phyloP scores from a whole-genome alignment of 2,329 filamentous ascomycete species.

The Coleophoma eucalyptorum region DNA sequence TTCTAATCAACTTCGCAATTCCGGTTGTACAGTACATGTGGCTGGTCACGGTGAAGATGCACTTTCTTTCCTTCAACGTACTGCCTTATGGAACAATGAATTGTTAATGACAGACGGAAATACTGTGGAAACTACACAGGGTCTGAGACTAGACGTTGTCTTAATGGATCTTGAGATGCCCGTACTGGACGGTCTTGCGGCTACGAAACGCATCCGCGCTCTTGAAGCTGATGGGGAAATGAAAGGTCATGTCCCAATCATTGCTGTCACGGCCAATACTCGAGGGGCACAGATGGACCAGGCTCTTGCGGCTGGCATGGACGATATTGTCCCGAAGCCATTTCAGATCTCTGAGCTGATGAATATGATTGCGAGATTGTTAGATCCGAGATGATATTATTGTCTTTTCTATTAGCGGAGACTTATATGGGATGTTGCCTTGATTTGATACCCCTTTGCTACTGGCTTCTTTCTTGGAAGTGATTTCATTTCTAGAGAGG shows the following conservation, averaged over 20 bases:
- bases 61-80: conserved; percentile 48
- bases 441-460: no score
- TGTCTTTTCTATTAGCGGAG: no score
- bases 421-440: no score
- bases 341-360: conserved; percentile 65
- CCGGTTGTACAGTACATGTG: conserved; percentile 53
- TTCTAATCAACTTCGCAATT: conserved; percentile 52
- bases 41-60: conserved; percentile 60
- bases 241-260: conserved; percentile 62
- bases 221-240: conserved; percentile 48
- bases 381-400: not conserved
- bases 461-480: no score
- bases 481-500: no score
- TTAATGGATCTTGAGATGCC: conserved; percentile 80
- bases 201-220: conserved; percentile 62
- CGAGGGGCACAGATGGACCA: conserved; percentile 66
- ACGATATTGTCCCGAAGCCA: conserved; percentile 72
- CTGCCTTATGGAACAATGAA: conserved; percentile 48
- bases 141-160: conserved; percentile 57
- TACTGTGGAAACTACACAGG: conserved; percentile 32
- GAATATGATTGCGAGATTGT: conserved; percentile 53
- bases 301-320: conserved; percentile 67
- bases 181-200: conserved; percentile 73
- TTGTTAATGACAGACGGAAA: conserved; percentile 59
- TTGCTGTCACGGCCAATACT: conserved; percentile 72